Base-by-base conservation (phyloP, 305 asterid species). In the Fraxinus sp. region DNA sequence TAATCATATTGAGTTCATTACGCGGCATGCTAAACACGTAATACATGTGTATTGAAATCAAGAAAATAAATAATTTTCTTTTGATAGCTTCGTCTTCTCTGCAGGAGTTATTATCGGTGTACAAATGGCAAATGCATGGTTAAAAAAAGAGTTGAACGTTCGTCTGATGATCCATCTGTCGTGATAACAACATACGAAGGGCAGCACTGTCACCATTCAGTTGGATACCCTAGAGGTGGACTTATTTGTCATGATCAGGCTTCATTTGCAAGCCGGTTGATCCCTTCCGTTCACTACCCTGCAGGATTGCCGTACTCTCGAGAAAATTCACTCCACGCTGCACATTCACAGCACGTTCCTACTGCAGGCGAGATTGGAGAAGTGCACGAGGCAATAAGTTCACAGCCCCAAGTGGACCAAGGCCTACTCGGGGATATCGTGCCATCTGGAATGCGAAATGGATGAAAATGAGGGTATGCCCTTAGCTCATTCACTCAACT, bases 141-240 rank as follows among this genome's bases (percentile, higher is more conserved):
- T 70, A 95, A 95, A 78, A 95, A 95, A 84, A 87, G 98, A 87
- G 97, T 95, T 0, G 98, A 95, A 75, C 88, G 98, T 14, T 93
- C 98, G 3, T 91, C 89, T 2, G 90, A 89, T 79, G 98, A 95
- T 86, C 93, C 98, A 0, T 78, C 97, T 8, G 86, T 88, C 16
- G 98, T 95, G 71, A 95, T 95, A 79, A 95, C 98, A 0, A 95
- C 98, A 1, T 95, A 95, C 55, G 98, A 95, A 91, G 98, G 98
- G n/a, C 95, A 93, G 78, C 98, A 95, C 20, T 88, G 93, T 82
- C 98, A 95, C 86, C 92, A 90, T 66, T 88, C 97, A 8, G 85
- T 89, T 9, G 97, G 95, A 68, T 93, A 85, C 72, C 97, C 95
- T 1, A 87, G 98, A 78, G 85, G 89, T 37, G 91, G 89, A 16